Evolutionary conservation across 371 early-diverging fungal genomes (phyloP).

Genomic region (Saksenaea vasiformis): DNA sequence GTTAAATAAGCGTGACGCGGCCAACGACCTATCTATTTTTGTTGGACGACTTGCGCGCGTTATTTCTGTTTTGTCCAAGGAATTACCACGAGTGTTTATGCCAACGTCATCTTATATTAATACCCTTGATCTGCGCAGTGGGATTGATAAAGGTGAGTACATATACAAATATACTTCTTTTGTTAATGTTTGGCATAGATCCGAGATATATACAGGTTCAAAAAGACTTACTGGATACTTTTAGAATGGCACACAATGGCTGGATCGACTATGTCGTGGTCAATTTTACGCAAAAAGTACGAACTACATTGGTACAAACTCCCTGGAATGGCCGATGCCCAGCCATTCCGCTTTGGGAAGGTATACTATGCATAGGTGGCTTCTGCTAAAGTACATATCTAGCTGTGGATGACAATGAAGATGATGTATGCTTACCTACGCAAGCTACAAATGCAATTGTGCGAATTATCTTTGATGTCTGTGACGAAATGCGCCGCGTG

Average conservation of each 20-base stretch:
- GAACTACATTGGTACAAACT: conserved; percentile 3
- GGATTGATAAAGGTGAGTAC: conserved; percentile 31
- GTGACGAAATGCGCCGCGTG: conserved; percentile 53
- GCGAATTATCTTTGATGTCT: conserved; percentile 39
- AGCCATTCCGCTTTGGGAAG: conserved; percentile 33
- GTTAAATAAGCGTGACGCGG: conserved; percentile 1
- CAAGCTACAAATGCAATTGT: conserved; percentile 48
- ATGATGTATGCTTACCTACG: conserved; percentile 41
- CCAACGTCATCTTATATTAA: conserved; percentile 6
- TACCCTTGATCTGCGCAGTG: conserved; percentile 32
- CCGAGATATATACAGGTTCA: conserved; percentile 28
- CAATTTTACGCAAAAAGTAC: conserved; percentile 24
- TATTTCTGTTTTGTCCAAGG: conserved; percentile 34
- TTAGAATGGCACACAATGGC: conserved; percentile 34
- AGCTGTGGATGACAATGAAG: conserved; percentile 22
- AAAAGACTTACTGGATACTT: conserved; percentile 18
- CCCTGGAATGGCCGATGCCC: conserved; percentile 40
- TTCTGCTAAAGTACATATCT: not conserved
- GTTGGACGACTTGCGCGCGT: conserved; percentile 38
- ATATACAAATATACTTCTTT: not conserved
- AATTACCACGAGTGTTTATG: conserved; percentile 30
- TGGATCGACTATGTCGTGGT: conserved; percentile 46
- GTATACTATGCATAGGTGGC: conserved; percentile 17
- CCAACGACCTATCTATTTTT: conserved; percentile 28
- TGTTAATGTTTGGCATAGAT: conserved; percentile 16